Base-by-base conservation (phyloP, 495 filamentous ascomycete genomes). In the Trichoderma virens region DNA sequence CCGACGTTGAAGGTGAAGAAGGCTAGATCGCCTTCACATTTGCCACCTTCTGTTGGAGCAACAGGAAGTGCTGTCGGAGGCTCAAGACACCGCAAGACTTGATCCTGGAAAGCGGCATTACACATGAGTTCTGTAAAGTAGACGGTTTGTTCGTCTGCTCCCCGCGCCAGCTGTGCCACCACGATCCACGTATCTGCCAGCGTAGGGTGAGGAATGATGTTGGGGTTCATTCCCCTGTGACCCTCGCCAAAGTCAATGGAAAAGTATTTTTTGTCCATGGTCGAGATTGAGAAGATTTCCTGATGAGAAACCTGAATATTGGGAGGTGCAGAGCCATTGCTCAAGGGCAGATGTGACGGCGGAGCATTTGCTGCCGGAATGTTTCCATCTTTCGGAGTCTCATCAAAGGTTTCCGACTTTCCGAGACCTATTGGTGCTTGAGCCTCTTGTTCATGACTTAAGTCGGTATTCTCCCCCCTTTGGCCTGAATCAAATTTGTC, bases 131-230 rank as follows among this genome's bases (percentile, higher is more conserved):
- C 77, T 54, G 73, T 72, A 60, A 74, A 72, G 60, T 71, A 68
- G 25, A 65, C 67, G 8, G 62, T 65, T 14, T 56, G 51, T 23
- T 56, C 51, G 30, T 66, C 45, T 13, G 51, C 45, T 18, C 59
- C 45, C 16, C 32, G 27, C n/a, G 66, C 23, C 68, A 65, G 66
- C 60, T 84, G 81, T 5, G 77, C 79, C 14, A 79, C 74, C 31
- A 85, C 73, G 61, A 77, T 76, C 74, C 76, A 84, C 1, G 73
- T 79, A 62, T 78, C 68, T 13, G 73, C 64, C 32, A 69, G 68
- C 5, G 65, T 67, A 1, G 78, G 81, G 63, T 83, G 82, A 3
- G 83, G 81, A 51, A 84, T 73, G 64, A 84, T 79, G 69, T 80
- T 84, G 38, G 83, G 81, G 62, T 84, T 84, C 41, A 78, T 75